Evolutionary conservation across 495 filamentous ascomycete species (phyloP), one percentile per base, ranked within the genome.

Genomic region (Hyaloscypha variabilis): DNA sequence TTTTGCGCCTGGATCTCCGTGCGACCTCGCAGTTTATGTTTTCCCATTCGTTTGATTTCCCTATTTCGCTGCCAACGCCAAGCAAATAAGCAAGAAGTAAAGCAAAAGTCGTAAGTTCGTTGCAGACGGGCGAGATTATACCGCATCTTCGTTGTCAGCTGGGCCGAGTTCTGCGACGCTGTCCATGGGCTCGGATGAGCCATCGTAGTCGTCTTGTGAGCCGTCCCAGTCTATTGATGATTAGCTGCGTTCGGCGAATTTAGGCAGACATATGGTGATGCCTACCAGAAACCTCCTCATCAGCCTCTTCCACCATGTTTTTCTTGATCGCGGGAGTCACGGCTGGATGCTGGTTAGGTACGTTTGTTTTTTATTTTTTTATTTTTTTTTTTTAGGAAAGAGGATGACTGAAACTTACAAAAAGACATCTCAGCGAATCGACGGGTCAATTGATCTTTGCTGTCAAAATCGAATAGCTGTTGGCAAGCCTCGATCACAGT

Each of bases 231-330:
- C 72, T 62, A 31, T n/a, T 17, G 5, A 52, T 36, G 19, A 42
- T 67, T 62, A 69, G 62, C 11, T 23, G 55, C 1, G 10, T 2
- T 21, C 8, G n/a, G 49, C 21, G n/a, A 39, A 25, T 36, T n/a
- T n/a, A n/a, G n/a, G n/a, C n/a, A 28, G 58, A 71, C 68, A 36
- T 67, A 4, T 11, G 39, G 39, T 17, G 6, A 46, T 46, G 11
- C 80, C 11, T 82, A 82, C 83, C 83, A 52, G 82, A 84, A 69
- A 75, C 81, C 39, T 86, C 83, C 50, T 85, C 83, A 64, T 85
- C 83, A 58, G 78, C 67, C 36, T 85, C 82, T 23, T 84, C 82
- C 10, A 85, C 81, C 11, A 73, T 76, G 24, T 79, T 67, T 50
- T 65, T 74, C 5, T 70, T 72, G 64, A 86, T 66, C 23, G 74